Base-by-base conservation (phyloP, 495 filamentous ascomycete genomes). In the Monascus purpureus region DNA sequence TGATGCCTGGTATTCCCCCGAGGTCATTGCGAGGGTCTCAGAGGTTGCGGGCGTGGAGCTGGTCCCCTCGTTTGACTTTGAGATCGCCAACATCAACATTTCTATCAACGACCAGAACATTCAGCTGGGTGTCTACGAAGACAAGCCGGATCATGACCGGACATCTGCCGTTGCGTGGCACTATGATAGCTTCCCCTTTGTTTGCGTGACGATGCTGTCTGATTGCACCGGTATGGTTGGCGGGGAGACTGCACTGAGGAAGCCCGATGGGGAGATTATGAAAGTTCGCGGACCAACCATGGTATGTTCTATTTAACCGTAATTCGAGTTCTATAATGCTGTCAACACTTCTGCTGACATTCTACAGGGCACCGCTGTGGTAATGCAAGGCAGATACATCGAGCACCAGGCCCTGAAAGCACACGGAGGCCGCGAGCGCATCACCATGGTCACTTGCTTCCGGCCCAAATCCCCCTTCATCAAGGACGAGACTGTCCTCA, bases 181-280 rank as follows among this genome's bases (percentile, higher is more conserved):
- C 50, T 68, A 53, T 23, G 79, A 85, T 40, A 75, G 72, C 40
- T 82, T 78, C 46, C 80, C 80, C 1, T 85, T 82, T 36, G 80
- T 83, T 11, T 83, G 80, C 40, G 77, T 85, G 15, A 63, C 72
- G 3, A 85, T 83, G 80, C 65, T 83, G 27, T 79, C 74, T 29
- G 76, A 85, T 41, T 75, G 73, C 28, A 68, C 60, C 0, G 59
- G 60, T 9, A 85, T 83, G 79, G 57, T 77, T 6, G 78, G 78
- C 18, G 80, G 80, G 2, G 80, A 83, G 49, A 83, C 78, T 2
- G 78, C 72, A 3, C 53, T 82, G 13, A 59, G 60, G 31, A 77
- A 65, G 1, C 69, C 65, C 1, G 58, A 25, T 2, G 76, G 75
- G 0, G 68, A 74, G 4, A 61, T 80, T 17, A 58, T 75, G 52